Base-by-base conservation (phyloP, 2,329 filamentous ascomycete genomes). In the Lachnellula hyalina region DNA sequence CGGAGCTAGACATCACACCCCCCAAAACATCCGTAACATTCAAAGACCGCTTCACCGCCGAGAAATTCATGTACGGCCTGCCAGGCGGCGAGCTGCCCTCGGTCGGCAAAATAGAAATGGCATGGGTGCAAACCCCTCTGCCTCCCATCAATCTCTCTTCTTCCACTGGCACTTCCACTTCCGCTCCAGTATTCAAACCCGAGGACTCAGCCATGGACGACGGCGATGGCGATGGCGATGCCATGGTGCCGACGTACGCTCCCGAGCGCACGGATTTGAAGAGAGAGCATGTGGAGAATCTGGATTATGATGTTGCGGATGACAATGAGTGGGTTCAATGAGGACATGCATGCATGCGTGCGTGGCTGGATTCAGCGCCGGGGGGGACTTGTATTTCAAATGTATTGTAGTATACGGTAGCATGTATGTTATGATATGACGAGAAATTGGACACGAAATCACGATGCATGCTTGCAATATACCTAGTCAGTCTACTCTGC, bases 41-140 rank as follows among this genome's bases (percentile, higher is more conserved):
- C 67, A 83, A 81, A 54, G 83, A 87, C 64, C 81, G 84, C 54
- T 82, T 82, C 66, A 85, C 86, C 14, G 89, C 87, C 4, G 89
- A 93, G 68, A 84, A 79, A 60, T 85, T 87, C 63, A 81, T 80
- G 73, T 81, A 82, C 63, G 75, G 79, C 28, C 71, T 83, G n/a
- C 68, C 79, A 47, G 76, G 76, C 46, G 77, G 77, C 44, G 72
- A 78, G 19, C 81, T 91, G 41, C 82, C 85, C 0, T 81, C 83
- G 6, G 72, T 89, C 11, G 84, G 81, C 42, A 80, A 79, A 46
- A 75, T 90, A 12, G 84, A 89, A 52, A 69, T 89, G 40, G 70
- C 79, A 1, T 93, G 89, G 89, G 76, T 70, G n/a, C 58, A 64
- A 47, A 68, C 61, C 1, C 63, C 67, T 17, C 53, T 68, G 0